These are phyloP conservation scores for Didymella pinodella DNA, from an alignment of 2,329 filamentous ascomycete genomes.

Conservation along the genomic window DNA sequence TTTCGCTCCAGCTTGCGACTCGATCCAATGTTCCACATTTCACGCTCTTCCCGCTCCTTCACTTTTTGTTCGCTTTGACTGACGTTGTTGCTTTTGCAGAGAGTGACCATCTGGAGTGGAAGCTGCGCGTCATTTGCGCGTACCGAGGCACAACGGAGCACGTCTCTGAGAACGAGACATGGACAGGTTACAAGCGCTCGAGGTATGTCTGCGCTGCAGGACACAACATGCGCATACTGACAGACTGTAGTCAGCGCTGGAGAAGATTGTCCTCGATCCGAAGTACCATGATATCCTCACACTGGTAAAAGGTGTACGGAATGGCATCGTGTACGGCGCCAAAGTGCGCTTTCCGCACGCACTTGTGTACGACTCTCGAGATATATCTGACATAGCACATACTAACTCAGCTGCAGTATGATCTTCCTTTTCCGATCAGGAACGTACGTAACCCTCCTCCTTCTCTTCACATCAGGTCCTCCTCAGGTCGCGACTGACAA, in stretches of 20 bases:
- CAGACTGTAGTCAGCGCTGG: conserved; percentile 68
- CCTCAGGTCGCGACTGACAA: conserved; percentile 14
- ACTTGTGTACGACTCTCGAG: conserved; percentile 68
- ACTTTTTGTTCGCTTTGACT: background rate
- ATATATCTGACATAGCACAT: background rate
- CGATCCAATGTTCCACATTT: conserved; percentile 16
- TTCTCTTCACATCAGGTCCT: background rate
- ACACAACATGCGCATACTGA: conserved; percentile 12
- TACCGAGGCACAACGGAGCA: conserved; percentile 37
- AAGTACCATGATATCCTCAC: conserved; percentile 84
- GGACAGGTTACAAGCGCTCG: conserved; percentile 46
- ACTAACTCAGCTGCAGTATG: conserved; percentile 68
- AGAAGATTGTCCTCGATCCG: conserved; percentile 81
- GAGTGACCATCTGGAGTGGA: background rate
- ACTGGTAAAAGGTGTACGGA: conserved; percentile 90
- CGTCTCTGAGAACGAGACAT: conserved; percentile 28
- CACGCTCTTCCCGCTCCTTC: conserved; percentile 1
- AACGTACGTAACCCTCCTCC: conserved; percentile 64
- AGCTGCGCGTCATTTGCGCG: conserved; percentile 18
- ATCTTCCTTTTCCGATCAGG: conserved; percentile 95
- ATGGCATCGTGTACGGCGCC: conserved; percentile 94
- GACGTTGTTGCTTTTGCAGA: background rate
- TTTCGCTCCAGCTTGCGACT: conserved; percentile 16
- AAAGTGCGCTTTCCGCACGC: conserved; percentile 99
- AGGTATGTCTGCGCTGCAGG: conserved; percentile 28